Conservation (phyloP, 2,329 filamentous ascomycete species). For the Sclerotinia sclerotiorum region DNA sequence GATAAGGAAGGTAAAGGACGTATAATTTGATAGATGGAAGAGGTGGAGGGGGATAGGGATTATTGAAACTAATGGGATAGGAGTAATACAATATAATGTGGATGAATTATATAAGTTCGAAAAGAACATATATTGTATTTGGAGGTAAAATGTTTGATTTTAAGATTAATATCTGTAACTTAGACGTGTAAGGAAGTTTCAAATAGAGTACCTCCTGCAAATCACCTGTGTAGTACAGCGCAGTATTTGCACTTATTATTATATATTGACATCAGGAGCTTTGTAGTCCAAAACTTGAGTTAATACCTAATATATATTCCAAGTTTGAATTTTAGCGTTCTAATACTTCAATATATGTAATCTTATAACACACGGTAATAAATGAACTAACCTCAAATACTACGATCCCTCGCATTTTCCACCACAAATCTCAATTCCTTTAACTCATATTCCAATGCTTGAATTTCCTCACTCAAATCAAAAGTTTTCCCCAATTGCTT, state of each 20-base stretch:
- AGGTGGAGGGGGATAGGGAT: too few species aligned
- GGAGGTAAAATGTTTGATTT: background rate
- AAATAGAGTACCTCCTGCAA: background rate
- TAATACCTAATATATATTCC: background rate
- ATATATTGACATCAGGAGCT: too few species aligned
- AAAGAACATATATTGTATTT: too few species aligned
- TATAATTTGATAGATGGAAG: too few species aligned
- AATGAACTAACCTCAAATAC: background rate
- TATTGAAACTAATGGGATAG: too few species aligned
- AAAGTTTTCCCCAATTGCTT: background rate
- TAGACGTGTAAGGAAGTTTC: background rate
- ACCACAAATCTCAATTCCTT: background rate
- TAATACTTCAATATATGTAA: background rate
- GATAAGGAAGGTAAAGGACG: too few species aligned
- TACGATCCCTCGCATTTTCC: background rate
- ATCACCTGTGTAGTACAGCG: background rate
- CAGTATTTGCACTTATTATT: background rate
- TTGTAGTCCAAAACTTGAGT: too few species aligned
- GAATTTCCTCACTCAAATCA: background rate
- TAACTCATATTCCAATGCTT: background rate
- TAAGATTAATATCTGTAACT: background rate
- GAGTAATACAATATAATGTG: too few species aligned
- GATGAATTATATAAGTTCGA: fast-evolving
- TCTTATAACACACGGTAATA: background rate
- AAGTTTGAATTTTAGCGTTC: background rate